Evolutionary conservation across 345 rosid genomes (phyloP), one percentile per base, ranked within the genome.

Genomic region (Sisymbrium altissimum): DNA sequence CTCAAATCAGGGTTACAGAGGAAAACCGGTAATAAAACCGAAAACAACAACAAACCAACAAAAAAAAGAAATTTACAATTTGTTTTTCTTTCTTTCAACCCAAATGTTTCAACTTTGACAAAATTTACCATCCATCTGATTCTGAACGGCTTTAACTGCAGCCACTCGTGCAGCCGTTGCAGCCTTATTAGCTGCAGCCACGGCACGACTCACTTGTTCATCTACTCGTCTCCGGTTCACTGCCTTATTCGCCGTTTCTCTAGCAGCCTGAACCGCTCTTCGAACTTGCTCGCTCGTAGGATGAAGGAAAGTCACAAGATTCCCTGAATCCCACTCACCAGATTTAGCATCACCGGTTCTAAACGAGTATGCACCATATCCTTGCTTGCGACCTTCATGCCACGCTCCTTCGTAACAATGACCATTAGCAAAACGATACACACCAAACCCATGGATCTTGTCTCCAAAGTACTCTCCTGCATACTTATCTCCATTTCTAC

Each of bases 301-400:
- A 27, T 93, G 83, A 14, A 81, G 46, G 64, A 79, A 82, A n/a
- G 64, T 80, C 13, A 76, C 81, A 44, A 92, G 92, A 36, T 63
- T 73, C 14, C 97, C 98, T 0, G 72, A 80, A 77, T 95, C 89
- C 97, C 99, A 95, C 75, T 89, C 93, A 18, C 97, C 99, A 5
- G 88, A 89, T 68, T 79, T 88, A 0, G 79, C 68, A 12, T 88
- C 96, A 29, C 94, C 85, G 3, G 50, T 86, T 18, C 97, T 84
- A 72, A 95, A 88, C 3, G 89, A 87, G 75, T 92, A 95, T 79
- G 88, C 78, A 74, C 97, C 99, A 72, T 80, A 87, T 0, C 97
- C 99, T 82, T 91, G 99, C 58, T 85, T 92, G 72, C 84, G 85
- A n/a, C 97, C 97, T 83, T 95, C 97, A 33, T 95, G 99, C 99